Evolutionary conservation across 257 asterid genomes (phyloP), one percentile per base, ranked within the genome.

Genomic region (Eucommia ulmoides): DNA sequence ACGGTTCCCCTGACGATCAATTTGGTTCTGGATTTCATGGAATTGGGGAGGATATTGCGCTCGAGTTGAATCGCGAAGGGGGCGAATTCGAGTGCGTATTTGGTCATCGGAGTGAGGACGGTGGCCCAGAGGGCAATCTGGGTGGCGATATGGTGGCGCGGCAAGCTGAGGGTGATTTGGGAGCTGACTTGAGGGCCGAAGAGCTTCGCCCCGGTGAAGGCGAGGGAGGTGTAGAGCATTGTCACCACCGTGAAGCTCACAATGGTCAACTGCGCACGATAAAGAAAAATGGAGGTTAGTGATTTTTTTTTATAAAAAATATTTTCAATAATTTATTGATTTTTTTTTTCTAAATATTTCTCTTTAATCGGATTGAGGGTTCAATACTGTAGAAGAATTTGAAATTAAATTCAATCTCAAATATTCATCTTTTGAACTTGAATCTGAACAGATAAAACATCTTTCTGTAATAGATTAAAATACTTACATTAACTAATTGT

Each of bases 91-190:
- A 84, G 69, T 5, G 86, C 93, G 50, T 81, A 81, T 69, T 81
- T 81, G 6, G 95, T 84, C 84, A 84, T 70, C 15, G 93, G 93
- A 3, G 84, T 76, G 19, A 78, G 63, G 7, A 78, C 71, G 1
- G 86, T 76, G 24, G 93, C 84, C 93, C 93, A 81, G 1, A 81
- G 70, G 20, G 93, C 94, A 22, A 84, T 62, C 65, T 84, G 81
- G 0, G 94, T 73, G 47, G 68, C 25, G 2, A 72, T 38, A 9
- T 45, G 67, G 14, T 63, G 56, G 14, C 19, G 64, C 12, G 93
- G 88, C 85, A 80, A 73, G 77, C 84, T 77, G 47, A 83, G 71
- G 12, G 92, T 83, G 42, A 80, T 71, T 49, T 80, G 88, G n/a
- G 94, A 65, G 51, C 55, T 65, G 24, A 80, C 88, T 62, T 74